Conservation (phyloP, 2,329 filamentous ascomycete species). For the Scedosporium apiospermum region DNA sequence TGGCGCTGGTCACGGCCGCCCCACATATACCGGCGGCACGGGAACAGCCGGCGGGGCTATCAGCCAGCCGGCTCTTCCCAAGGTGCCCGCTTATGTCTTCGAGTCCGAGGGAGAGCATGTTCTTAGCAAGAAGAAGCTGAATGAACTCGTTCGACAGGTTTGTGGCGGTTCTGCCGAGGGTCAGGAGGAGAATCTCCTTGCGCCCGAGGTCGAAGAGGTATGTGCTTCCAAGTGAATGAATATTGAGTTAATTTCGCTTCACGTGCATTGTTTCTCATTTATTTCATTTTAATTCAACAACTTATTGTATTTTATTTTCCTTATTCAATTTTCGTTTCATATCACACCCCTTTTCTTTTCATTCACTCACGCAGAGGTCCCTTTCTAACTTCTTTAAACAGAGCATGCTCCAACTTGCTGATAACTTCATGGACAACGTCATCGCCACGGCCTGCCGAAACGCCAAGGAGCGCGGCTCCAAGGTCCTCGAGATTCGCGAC, state of each 20-base stretch:
- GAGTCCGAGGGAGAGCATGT: constrained; percentile 89
- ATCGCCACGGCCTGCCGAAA: constrained; percentile 80
- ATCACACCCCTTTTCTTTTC: no score
- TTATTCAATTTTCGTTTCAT: no score
- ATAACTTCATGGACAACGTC: constrained; percentile 91
- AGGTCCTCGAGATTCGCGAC: constrained; percentile 81
- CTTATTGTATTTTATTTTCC: no score
- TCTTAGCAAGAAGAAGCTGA: constrained; percentile 94
- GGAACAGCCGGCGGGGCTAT: constrained; percentile 73
- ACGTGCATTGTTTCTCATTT: no score
- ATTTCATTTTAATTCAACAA: no score
- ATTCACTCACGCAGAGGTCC: no score
- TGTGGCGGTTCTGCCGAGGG: constrained; percentile 68
- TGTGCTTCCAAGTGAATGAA: not conserved
- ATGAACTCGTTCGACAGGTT: constrained; percentile 89
- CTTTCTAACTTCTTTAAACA: constrained; percentile 24
- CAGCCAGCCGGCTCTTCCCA: constrained; percentile 75
- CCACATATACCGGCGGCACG: constrained; percentile 73
- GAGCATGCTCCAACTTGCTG: constrained; percentile 81
- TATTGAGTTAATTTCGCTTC: not conserved
- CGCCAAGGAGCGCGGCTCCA: constrained; percentile 84
- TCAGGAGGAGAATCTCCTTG: constrained; percentile 67
- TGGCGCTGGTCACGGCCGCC: constrained; percentile 57
- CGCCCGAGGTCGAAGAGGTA: constrained; percentile 94
- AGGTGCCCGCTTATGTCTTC: constrained; percentile 73